Base-by-base conservation (phyloP, 768 basidiomycete species). In the Boletus huronensis region DNA sequence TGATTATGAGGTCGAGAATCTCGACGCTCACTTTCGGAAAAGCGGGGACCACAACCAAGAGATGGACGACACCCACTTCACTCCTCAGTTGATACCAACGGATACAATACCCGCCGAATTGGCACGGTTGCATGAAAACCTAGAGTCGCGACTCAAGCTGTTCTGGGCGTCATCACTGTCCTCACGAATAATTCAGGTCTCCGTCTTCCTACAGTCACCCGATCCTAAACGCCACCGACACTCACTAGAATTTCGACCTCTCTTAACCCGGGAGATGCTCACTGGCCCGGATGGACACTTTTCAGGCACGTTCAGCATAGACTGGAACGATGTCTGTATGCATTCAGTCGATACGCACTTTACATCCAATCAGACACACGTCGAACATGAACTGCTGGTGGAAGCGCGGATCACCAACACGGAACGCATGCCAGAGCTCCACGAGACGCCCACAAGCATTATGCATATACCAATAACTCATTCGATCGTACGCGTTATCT, bases 101-200 rank as follows among this genome's bases (percentile, higher is more conserved):
- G 70, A 51, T 58, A 53, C 44, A 21, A 41, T 66, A 36, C 54
- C 67, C 6, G 59, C 55, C 6, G 71, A 77, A 21, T 64, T 88
- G 17, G 79, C 75, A 4, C 77, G 79, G 25, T 76, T 87, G 49
- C 87, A 93, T 58, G 75, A 76, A 13, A 95, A 94, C 62, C 77
- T 96, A 5, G 88, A 93, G 64, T 69, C 78, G 6, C 83, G 93
- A 0, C 72, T 96, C 25, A 82, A 81, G 45, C 83, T 86, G 0
- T 93, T 96, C 71, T 94, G 90, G 90, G 80, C 86, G 3, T 83
- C 84, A 5, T 83, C 82, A 1, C 73, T 95, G 0, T 64, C 87
- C 10, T 77, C 81, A 25, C 81, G 91, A 17, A 78, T 71, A 3
- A 73, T 94, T 8, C 79, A 81, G 16, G 61, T 94, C 5, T 75